Percentiles rank a stretch among this genome's conserved stretches.
phyloP scores from a whole-genome alignment of 148 eudicot genomes.

The Rhododendron mucronatum region DNA sequence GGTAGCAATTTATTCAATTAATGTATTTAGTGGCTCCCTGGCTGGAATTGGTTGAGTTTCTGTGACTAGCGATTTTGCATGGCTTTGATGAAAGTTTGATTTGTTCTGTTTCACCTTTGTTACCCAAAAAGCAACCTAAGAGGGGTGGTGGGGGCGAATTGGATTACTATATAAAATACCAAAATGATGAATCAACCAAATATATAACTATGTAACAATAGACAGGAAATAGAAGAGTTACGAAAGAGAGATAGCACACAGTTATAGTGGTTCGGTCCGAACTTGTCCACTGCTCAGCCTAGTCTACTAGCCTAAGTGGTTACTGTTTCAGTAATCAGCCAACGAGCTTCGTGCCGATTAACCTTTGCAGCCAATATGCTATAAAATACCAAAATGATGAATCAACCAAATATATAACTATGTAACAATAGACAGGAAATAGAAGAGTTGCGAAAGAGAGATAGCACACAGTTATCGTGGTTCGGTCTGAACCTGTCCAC shows the following conservation, averaged over 20 bases:
- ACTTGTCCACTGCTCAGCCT: neutral
- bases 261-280: neutral
- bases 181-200: neutral
- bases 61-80: neutral
- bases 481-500: neutral
- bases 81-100: neutral
- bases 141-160: neutral
- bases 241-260: neutral
- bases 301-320: neutral
- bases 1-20: neutral
- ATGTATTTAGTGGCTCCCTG: neutral
- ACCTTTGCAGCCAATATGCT: neutral
- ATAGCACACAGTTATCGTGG: neutral
- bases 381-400: neutral
- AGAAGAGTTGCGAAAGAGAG: neutral
- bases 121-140: neutral
- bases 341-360: neutral
- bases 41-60: neutral
- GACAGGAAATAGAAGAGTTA: neutral
- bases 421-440: neutral
- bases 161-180: no score
- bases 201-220: neutral
- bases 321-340: neutral
- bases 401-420: neutral
- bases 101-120: neutral